These are phyloP conservation scores for Chamaenerion angustifolium DNA, from an alignment of 345 rosid genomes.

Conservation along the genomic window DNA sequence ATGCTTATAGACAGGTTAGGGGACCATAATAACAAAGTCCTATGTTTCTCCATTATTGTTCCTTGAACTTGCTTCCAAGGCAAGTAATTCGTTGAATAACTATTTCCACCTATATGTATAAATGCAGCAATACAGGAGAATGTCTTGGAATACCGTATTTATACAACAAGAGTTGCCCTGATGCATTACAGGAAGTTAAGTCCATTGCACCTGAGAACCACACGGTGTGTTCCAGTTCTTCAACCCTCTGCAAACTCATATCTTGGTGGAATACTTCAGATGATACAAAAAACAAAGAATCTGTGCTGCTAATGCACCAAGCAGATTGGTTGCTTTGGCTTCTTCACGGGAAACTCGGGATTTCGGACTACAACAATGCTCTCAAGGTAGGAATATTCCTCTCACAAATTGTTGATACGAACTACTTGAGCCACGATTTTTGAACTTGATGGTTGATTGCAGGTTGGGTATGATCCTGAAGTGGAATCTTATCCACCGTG, in stretches of 20 bases:
- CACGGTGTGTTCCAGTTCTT: constrained; percentile 79
- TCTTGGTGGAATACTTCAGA: constrained; percentile 60
- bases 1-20: constrained; percentile 59
- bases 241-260: constrained; percentile 83
- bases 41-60: neutral
- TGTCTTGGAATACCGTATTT: constrained; percentile 59
- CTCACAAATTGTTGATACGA: neutral
- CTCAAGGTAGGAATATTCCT: constrained; percentile 38
- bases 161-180: constrained; percentile 68
- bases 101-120: constrained; percentile 4
- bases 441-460: constrained; percentile 1
- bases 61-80: neutral
- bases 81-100: neutral
- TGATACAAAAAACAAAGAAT: constrained; percentile 24
- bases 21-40: neutral
- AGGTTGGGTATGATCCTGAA: constrained; percentile 97
- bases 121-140: constrained; percentile 51
- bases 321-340: constrained; percentile 96
- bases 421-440: too few species aligned
- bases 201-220: constrained; percentile 81
- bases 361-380: constrained; percentile 86
- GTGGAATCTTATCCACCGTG: constrained; percentile 69
- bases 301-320: constrained; percentile 61
- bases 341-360: constrained; percentile 82
- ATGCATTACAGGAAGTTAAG: constrained; percentile 56